Conservation (phyloP, 2,329 filamentous ascomycete genomes). For the Diplodia sapinea region DNA sequence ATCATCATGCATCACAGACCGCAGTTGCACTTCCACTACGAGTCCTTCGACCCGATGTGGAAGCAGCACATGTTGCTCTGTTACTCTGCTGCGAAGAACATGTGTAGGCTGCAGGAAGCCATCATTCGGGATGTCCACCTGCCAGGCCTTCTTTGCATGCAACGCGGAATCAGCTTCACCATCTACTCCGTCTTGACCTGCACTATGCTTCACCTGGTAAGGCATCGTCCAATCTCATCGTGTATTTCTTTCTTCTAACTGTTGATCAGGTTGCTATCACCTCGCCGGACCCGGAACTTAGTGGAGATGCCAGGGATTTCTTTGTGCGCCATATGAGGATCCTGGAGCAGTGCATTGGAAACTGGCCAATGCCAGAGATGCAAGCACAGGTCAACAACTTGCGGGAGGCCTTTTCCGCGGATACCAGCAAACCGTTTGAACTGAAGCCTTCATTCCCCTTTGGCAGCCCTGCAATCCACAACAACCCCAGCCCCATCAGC, state of each 20-base stretch:
- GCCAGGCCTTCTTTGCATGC: constrained; percentile 85
- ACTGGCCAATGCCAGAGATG: constrained; percentile 89
- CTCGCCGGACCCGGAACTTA: constrained; percentile 87
- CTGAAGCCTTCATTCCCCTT: constrained; percentile 87
- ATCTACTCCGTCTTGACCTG: constrained; percentile 93
- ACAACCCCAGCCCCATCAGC: constrained; percentile 65
- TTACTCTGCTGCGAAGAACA: constrained; percentile 79
- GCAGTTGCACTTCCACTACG: constrained; percentile 75
- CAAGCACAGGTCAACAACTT: constrained; percentile 88
- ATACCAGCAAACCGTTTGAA: constrained; percentile 83
- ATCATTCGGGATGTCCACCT: constrained; percentile 78
- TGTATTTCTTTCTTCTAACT: constrained; percentile 37
- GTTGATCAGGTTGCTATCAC: constrained; percentile 80
- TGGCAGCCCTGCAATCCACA: constrained; percentile 73
- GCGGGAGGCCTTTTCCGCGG: constrained; percentile 87
- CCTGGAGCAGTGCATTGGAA: constrained; percentile 79
- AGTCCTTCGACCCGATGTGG: constrained; percentile 80
- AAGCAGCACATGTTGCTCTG: constrained; percentile 87
- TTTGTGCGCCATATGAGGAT: constrained; percentile 95
- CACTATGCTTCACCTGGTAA: constrained; percentile 89
- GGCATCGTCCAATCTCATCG: constrained; percentile 46
- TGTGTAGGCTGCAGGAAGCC: constrained; percentile 87
- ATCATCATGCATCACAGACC: constrained; percentile 88
- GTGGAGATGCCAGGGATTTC: constrained; percentile 82
- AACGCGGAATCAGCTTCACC: constrained; percentile 90